Base-by-base conservation (phyloP, 345 rosid genomes). In the Lumnitzera racemosa region DNA sequence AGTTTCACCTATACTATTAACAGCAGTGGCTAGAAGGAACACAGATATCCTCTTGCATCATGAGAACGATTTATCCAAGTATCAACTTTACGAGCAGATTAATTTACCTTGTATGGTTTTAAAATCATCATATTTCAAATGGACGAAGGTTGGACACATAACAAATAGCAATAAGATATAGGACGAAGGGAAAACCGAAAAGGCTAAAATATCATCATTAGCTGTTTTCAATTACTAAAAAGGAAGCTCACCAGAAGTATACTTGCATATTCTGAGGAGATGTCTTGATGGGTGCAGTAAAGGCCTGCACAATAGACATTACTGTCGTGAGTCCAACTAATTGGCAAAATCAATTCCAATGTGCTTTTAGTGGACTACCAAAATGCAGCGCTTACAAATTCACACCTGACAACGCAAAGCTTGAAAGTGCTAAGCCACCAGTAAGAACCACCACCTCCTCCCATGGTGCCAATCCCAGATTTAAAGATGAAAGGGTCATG, bases 221-320 rank as follows among this genome's bases (percentile, higher is more conserved):
- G 43, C 10, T 36, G 7, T 36, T 36, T 36, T 36, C 9, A 36
- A 36, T 36, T 36, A 36, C 43, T 25, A 4, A 2, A 4, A 13
- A 36, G 15, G 48, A 67, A 58, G 56, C 49, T 65, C 70, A 92
- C 98, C 96, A 92, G 66, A 47, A 92, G 87, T 60, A 92, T 85
- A 71, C 96, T 92, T 58, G 98, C 98, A 68, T 89, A 89, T 77
- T 89, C 88, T 20, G 91, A 90, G 13, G 96, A 92, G 43, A 92
- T 89, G 80, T 92, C 98, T 74, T 92, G 98, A 84, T 92, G 98
- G 11, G 91, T 89, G 72, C 98, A 92, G 64, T 89, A 89, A 63
- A 89, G 83, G 63, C 94, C 89, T 86, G 81, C 55, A 27, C 1
- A 13, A 49, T 14, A 53, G 27, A 27, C 15, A 17, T 20, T 46